A percentile compares a stretch with the other conserved stretches of the same genome.
These are phyloP conservation scores for Cryptosporidium sp. DNA, from an alignment of 169 alveolate species.

Conservation along the genomic window DNA sequence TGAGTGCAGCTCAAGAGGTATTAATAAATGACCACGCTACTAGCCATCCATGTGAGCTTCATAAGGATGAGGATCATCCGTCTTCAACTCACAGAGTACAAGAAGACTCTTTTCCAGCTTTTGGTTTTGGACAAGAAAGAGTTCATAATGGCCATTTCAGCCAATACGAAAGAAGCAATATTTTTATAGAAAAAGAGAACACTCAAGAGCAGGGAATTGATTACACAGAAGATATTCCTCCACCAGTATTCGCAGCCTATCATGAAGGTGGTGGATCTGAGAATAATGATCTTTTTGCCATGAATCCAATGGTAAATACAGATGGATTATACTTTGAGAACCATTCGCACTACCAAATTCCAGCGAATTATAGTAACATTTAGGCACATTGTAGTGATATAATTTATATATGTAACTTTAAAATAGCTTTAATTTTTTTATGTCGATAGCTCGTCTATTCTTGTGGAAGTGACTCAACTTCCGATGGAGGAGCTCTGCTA, in stretches of 20 bases:
- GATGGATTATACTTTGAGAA: neutral
- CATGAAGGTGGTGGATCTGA: constrained; percentile 1
- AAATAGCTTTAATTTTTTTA: neutral
- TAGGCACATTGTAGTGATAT: constrained; percentile 5
- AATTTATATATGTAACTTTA: neutral
- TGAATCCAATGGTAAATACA: neutral
- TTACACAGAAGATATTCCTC: constrained; percentile 15
- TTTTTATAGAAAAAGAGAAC: neutral
- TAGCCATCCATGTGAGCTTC: neutral
- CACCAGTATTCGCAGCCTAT: constrained; percentile 61
- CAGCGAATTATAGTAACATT: constrained; percentile 25
- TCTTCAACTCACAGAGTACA: neutral
- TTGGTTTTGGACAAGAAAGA: neutral
- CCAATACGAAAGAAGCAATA: neutral
- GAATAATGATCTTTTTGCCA: neutral
- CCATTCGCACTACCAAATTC: constrained; percentile 27
- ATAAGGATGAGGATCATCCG: neutral
- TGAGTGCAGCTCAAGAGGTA: neutral
- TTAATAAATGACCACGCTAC: neutral
- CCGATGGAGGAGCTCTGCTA: constrained; percentile 65
- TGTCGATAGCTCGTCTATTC: neutral
- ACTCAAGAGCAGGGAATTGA: neutral
- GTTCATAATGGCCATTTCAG: neutral
- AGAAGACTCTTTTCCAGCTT: neutral
- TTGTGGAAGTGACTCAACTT: constrained; percentile 43